Evolutionary conservation across 2,329 filamentous ascomycete species (phyloP), one percentile per base, ranked within the genome.

Genomic region (Colletotrichum chlorophyti): DNA sequence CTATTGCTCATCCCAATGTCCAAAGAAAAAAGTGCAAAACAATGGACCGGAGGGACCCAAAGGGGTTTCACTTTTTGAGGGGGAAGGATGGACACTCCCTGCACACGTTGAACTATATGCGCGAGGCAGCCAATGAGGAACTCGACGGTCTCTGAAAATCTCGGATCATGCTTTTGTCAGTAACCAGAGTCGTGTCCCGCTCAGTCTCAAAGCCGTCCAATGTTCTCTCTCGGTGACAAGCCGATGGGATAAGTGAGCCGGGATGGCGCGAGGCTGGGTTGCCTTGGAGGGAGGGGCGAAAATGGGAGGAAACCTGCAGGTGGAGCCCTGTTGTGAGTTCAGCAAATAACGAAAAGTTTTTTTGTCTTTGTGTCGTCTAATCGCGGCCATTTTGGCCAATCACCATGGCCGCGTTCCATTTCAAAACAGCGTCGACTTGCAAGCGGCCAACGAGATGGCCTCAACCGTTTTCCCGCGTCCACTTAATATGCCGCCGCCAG

Each of bases 401-500:
- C 23, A 29, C 23, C 5, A 27, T 10, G 1, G 15, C n/a, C 32
- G 23, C 14, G 11, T 19, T 38, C 12, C 9, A n/a, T n/a, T n/a
- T n/a, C n/a, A n/a, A n/a, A n/a, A n/a, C n/a, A n/a, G n/a, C n/a
- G n/a, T n/a, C n/a, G n/a, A n/a, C n/a, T n/a, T n/a, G 5, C 11
- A 37, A 37, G 6, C 15, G 23, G 10, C 45, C 42, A 46, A 24
- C 23, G 23, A 38, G 45, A 7, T n/a, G 35, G 45, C 29, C 24
- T 29, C 32, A 27, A 48, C 35, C 4, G n/a, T n/a, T 7, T 34
- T 12, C 1, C 9, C n/a, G 6, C n/a, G 15, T 35, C 46, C 46
- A 38, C 46, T 49, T 49, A 27, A 38, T 49, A 49, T 49, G 46
- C 46, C 37, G 46, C 34, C 46, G 32, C 46, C 46, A 49, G 31